Base-by-base conservation (phyloP, 345 rosid genomes). In the Ailanthus altissimus region DNA sequence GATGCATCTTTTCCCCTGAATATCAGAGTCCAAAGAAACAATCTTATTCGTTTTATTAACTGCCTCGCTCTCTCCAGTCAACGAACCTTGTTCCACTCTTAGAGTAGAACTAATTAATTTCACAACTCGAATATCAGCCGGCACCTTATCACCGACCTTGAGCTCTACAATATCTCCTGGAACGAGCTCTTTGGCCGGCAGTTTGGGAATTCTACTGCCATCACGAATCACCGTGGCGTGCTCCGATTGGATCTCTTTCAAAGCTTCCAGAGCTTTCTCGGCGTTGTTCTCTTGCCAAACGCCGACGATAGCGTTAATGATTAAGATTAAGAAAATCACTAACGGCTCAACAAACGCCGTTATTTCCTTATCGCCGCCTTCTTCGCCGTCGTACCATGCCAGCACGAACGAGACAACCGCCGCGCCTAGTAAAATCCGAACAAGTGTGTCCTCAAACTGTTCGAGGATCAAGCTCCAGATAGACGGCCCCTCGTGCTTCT, bases 221-320 rank as follows among this genome's bases (percentile, higher is more conserved):
- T 85, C 91, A 46, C 95, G 85, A 47, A 88, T 66, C 60, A 85
- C 93, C 8, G 84, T 45, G 0, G 93, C 93, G 4, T 86, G 91
- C 84, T 91, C 90, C 1, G 95, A 91, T 45, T 91, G 95, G 46
- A 91, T 89, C 81, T 91, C 93, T 80, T 88, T 84, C 72, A 91
- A 71, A 7, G 93, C 93, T 70, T 89, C 95, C 60, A 91, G 66
- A 8, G 95, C 93, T 78, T 91, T 91, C 89, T 91, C 95, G 0
- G 91, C 93, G 71, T 89, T 89, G 32, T 70, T 88, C 74, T 89
- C 95, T 70, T 91, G 95, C 93, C 93, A 91, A 71, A 91, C 84
- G 18, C 95, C 93, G 0, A 91, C 91, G 36, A 88, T 43, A 0
- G 93, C 91, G 74, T 91, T 91, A 67, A 91, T 79, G 50, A 91